Conservation (phyloP, 2,329 filamentous ascomycete species). For the Fusarium concolor region DNA sequence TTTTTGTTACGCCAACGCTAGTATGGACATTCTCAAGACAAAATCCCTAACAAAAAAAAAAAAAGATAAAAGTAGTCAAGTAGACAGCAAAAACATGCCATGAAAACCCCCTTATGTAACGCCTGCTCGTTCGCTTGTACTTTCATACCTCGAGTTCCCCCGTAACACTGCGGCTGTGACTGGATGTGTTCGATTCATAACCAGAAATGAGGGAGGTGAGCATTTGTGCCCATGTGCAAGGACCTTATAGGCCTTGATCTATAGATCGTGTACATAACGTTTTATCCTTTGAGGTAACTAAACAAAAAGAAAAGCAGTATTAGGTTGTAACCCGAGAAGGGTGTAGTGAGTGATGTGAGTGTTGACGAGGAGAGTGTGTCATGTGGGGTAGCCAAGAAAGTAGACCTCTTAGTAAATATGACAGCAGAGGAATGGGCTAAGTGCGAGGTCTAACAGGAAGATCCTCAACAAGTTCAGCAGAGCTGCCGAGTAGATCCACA, state of each 20-base stretch:
- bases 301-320: constrained; percentile 35
- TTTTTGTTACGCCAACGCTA: constrained; percentile 49
- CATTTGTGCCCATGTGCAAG: constrained; percentile 28
- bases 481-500: constrained; percentile 62
- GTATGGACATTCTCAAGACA: constrained; percentile 45
- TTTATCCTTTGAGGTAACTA: constrained; percentile 8
- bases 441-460: constrained; percentile 41
- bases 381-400: not conserved
- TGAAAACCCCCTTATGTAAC: constrained; percentile 29
- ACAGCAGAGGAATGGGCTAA: constrained; percentile 17
- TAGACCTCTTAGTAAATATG: not conserved
- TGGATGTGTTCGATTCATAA: constrained; percentile 14
- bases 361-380: not conserved
- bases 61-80: constrained; percentile 9
- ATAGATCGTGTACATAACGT: constrained; percentile 43
- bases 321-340: constrained; percentile 17
- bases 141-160: constrained; percentile 22
- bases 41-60: constrained; percentile 30
- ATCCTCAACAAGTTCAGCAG: constrained; percentile 68
- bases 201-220: constrained; percentile 23
- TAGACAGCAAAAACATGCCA: constrained; percentile 9
- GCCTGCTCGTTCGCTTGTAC: constrained; percentile 34
- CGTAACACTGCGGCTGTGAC: constrained; percentile 27
- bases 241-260: constrained; percentile 36
- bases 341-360: not conserved